Base-by-base conservation (phyloP, 2,329 filamentous ascomycete species). In the Trichoderma breve region DNA sequence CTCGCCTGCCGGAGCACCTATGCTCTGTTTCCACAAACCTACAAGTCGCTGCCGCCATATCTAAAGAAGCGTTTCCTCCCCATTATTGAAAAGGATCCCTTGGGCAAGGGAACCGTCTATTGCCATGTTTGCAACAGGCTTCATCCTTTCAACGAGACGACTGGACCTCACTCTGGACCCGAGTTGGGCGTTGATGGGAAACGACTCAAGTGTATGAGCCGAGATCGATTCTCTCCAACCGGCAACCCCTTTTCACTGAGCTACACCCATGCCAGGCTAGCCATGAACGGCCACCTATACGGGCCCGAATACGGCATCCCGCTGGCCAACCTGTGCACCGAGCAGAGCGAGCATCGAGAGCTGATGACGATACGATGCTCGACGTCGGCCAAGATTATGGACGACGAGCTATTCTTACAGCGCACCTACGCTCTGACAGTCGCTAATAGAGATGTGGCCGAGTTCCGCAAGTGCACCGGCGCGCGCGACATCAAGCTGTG, bases 401-500 rank as follows among this genome's bases (percentile, higher is more conserved):
- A 71, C 57, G 71, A 71, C 58, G 75, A 76, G 72, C 73, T 77
- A 15, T 74, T 68, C 47, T 43, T 77, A 24, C 73, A 61, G 26
- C 74, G 76, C 47, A 73, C 73, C 12, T 77, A 76, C 61, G 51
- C 58, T 60, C 71, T 77, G 14, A 36, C 62, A 28, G 53, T 77
- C 28, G 15, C 71, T 39, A 39, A 70, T 24, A 55, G 43, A 28
- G 39, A 68, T 14, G 67, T 71, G 47, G 28, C 32, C 36, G 66
- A 70, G 21, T 75, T 76, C 47, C 74, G 73, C 70, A 69, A 43
- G 2, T 70, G 66, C 58, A 73, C 71, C 30, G 75, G 75, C 28
- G 57, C 71, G 9, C 74, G 73, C 24, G 75, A 76, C 73, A 75
- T 77, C 28, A 73, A 74, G 67, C 68, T 77, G 15, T 77, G 75